phyloP scores from a whole-genome alignment of 345 rosid species.

The Eucalyptus erythrocorys region DNA sequence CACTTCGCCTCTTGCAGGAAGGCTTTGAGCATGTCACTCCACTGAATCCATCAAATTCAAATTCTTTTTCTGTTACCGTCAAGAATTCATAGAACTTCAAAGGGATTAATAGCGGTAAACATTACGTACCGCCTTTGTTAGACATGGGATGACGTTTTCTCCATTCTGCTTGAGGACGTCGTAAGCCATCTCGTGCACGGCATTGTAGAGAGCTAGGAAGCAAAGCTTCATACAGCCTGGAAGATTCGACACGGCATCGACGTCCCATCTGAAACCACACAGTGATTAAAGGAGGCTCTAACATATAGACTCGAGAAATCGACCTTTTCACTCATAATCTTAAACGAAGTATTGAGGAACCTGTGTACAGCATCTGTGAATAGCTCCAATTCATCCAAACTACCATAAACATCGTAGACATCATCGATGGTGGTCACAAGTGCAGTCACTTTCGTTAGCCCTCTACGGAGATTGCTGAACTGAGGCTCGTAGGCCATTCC shows the following conservation, averaged over 20 bases:
- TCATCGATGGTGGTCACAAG: constrained; percentile 27
- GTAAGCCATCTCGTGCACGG: constrained; percentile 26
- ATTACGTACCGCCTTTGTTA: constrained; percentile 12
- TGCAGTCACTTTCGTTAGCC: constrained; percentile 16
- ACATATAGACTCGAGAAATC: neutral
- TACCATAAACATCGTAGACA: constrained; percentile 27
- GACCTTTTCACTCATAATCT: neutral
- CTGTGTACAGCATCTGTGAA: constrained; percentile 25
- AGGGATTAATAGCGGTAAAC: neutral
- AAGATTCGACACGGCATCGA: constrained; percentile 2
- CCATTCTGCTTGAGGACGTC: constrained; percentile 19
- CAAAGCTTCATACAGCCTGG: constrained; percentile 35
- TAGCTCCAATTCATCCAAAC: constrained; percentile 16
- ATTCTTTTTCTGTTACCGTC: neutral
- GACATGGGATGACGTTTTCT: constrained; percentile 1
- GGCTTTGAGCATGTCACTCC: constrained; percentile 27
- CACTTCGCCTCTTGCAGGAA: constrained; percentile 34
- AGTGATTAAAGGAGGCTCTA: neutral
- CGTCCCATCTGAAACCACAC: constrained; percentile 25
- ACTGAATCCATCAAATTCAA: constrained; percentile 4
- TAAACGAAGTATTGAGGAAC: neutral
- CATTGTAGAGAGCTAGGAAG: constrained; percentile 22
- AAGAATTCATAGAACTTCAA: neutral
- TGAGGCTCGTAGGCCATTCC: constrained; percentile 19
- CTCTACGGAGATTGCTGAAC: constrained; percentile 2